Conservation (phyloP, 176 grass and related monocot species). For the Bonia amplexicaulis region DNA sequence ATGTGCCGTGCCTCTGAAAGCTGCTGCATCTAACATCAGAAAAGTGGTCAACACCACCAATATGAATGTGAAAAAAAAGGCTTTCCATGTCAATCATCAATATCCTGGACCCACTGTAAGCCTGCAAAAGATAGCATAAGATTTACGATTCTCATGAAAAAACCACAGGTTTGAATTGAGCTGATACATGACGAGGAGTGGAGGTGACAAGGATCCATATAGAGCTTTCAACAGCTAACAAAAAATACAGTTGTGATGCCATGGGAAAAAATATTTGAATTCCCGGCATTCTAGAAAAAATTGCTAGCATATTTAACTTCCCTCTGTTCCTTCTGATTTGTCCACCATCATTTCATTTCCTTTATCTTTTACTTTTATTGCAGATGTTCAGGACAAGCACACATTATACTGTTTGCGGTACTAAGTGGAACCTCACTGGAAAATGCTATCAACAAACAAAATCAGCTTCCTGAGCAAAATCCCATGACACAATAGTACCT, state of each 20-base stretch:
- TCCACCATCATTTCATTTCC: not conserved
- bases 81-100: slow-evolving; percentile 50
- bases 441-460: not conserved
- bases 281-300: not conserved
- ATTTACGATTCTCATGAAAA: not conserved
- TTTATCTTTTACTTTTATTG: not conserved
- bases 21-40: slow-evolving; percentile 30
- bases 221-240: not conserved
- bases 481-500: not conserved
- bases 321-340: not conserved
- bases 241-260: not conserved
- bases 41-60: slow-evolving; percentile 6
- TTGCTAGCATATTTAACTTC: not conserved
- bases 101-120: slow-evolving; percentile 52
- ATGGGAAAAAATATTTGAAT: not conserved
- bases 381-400: not conserved
- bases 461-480: not conserved
- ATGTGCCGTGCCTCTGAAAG: slow-evolving; percentile 5
- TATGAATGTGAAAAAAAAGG: slow-evolving; percentile 29
- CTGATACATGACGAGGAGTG: not conserved
- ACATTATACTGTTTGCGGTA: not conserved
- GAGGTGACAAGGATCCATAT: not conserved
- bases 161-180: not conserved
- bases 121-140: slow-evolving; percentile 34
- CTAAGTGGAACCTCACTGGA: not conserved